Evolutionary conservation across 2,329 filamentous ascomycete genomes (phyloP), one percentile per base, ranked within the genome.

Genomic region (Onygenales sp.): DNA sequence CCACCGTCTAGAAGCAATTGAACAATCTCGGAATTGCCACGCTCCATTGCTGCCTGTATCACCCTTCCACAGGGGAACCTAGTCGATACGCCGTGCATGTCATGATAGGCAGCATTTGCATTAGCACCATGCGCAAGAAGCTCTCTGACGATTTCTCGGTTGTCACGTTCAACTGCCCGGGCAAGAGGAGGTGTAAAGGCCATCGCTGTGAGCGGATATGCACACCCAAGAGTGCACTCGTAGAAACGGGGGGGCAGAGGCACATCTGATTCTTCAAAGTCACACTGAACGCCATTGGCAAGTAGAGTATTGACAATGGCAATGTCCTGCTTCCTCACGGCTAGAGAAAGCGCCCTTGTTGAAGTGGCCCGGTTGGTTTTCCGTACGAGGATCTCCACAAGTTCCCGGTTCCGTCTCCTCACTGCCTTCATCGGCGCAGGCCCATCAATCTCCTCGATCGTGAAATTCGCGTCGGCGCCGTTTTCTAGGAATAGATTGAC

Each of bases 211-310:
- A 54, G n/a, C 47, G 31, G 42, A 13, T 33, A 37, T 27, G 17
- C 31, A 13, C 11, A 42, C 36, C 42, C 39, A 50, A 43, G 17
- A 11, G 39, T 46, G 48, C 51, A 52, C 44, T 45, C 51, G 52
- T 46, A 31, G 32, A 45, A 39, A 52, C 43, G 34, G 48, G 21
- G 36, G 13, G 55, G 55, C 45, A 54, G 45, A 40, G 58, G 55
- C 53, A 55, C 56, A 52, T 61, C 58, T 37, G 44, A 52, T 49
- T 61, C 57, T 55, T 60, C 51, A 54, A 61, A 61, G 51, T 58
- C 49, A 49, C 58, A 57, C 36, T 51, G 48, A 50, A 56, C 58
- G 27, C 55, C 55, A 46, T 56, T 57, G 33, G 37, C 55, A 40
- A 59, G 49, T 46, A 59, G 49, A 43, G 56, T 46, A 42, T 58